Evolutionary conservation across 768 basidiomycete genomes (phyloP), one percentile per base, ranked within the genome.

Genomic region (Rhizopogon vinicolor): DNA sequence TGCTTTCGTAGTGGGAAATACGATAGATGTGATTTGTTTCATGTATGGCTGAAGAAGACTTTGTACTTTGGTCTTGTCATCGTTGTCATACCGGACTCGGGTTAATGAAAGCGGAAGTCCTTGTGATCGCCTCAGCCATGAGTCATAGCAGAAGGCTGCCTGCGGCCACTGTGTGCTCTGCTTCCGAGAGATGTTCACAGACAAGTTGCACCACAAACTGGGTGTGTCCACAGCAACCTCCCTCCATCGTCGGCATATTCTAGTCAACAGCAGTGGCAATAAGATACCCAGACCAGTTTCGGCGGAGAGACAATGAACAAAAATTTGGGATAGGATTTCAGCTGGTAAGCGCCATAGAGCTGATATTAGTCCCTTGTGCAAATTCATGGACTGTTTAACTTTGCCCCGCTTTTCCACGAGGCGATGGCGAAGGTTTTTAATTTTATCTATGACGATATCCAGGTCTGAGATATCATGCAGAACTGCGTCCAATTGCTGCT

Each of bases 321-420:
- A 81, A 37, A 83, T 76, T 63, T 79, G 76, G 37, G 73, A 70
- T 31, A 74, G 71, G 3, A 82, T 62, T 62, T 82, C 81, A 1
- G 74, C 44, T 5, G 80, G 79, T 6, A 82, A 66, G 12, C 62
- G 56, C 50, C 69, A 63, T 53, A 81, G 75, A 39, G 60, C 59
- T 7, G 65, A 63, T 28, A 63, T 35, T 1, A 72, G 59, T 2
- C 65, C 59, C 14, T 37, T 58, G 48, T 71, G 67, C 2, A 37
- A 50, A 3, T 59, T 37, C 52, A 68, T 59, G 12, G 63, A 67
- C 18, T 40, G 14, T 1, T 37, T 22, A 14, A 67, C 53, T 44
- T 60, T 55, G 25, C 41, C 3, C 6, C 44, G 53, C 16, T 55
- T 59, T 19, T 59, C 60, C 29, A 54, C 41, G 31, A 66, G 55